Conservation (phyloP, 306 rosid species). For the Aeschynomene evenia region DNA sequence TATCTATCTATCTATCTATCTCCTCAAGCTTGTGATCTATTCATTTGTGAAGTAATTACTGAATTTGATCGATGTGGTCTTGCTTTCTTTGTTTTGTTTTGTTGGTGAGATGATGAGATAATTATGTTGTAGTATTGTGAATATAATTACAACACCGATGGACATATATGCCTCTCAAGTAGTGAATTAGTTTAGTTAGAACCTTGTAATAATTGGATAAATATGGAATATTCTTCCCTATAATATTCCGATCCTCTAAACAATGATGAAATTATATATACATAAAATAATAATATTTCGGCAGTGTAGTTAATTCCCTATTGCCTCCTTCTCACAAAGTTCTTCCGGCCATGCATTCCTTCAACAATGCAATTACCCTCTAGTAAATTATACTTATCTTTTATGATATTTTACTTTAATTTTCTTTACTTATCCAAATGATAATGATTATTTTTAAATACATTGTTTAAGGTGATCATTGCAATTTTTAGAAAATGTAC, state of each 20-base stretch:
- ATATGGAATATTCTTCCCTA: slow-evolving; percentile 36
- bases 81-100: not conserved
- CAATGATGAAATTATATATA: not conserved
- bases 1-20: too few relatives aligned
- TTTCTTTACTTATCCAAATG: too few relatives aligned
- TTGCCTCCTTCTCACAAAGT: not conserved
- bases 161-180: too few relatives aligned
- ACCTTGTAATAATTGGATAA: slow-evolving; percentile 25
- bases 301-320: slow-evolving; percentile 29
- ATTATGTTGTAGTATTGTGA: not conserved
- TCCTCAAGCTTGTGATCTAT: not conserved
- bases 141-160: not conserved
- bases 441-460: too few relatives aligned
- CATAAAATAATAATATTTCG: not conserved
- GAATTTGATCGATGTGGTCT: slow-evolving; percentile 5
- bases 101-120: slow-evolving; percentile 7
- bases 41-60: not conserved
- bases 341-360: not conserved
- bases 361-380: not conserved
- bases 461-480: too few relatives aligned
- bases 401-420: too few relatives aligned
- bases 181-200: not conserved
- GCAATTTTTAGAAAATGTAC: too few relatives aligned
- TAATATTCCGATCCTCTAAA: slow-evolving; percentile 40
- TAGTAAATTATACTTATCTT: too few relatives aligned